Base-by-base conservation (phyloP, 2,329 filamentous ascomycete genomes). In the Sporothrix protearum region DNA sequence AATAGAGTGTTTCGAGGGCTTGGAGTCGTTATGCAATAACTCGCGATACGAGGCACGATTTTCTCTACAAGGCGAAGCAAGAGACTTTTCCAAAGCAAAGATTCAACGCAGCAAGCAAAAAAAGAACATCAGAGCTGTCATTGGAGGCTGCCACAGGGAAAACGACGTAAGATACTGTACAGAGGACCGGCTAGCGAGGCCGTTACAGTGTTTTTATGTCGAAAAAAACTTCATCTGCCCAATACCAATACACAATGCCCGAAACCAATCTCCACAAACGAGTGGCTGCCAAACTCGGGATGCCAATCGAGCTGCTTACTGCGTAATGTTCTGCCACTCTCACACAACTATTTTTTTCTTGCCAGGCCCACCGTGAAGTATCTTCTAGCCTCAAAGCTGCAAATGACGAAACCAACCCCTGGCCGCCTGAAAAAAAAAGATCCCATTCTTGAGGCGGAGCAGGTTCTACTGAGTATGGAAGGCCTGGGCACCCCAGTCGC, bases 361-460 rank as follows among this genome's bases (percentile, higher is more conserved):
- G 61, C 25, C 39, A 28, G 61, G 22, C 42, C 39, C 42, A 47
- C 42, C 4, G 42, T 3, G 10, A 28, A n/a, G 22, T 64, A 45
- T 22, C 28, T 59, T 63, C 59, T 45, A 36, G 59, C 59, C 36
- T 53, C 22, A 14, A 53, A 16, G 36, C 28, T 66, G 61, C 28
- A 25, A 14, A n/a, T n/a, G 63, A n/a, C 16, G 36, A 67, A 67
- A 67, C 64, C 45, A 51, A 51, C 64, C 64, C 64, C 64, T 53
- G 45, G 45, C 36, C 42, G 45, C 64, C 64, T 67, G 45, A 53
- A 67, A 3, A 33, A 28, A 28, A 53, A 67, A 3, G 22, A 28
- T 28, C 49, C 45, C 42, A 33, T 36, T 49, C 28, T 7, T 30
- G 61, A 19, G 66, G 49, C 66, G 66, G 66, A 57, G 66, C 66